These are phyloP conservation scores for Gracilariopsis chorda DNA, from an alignment of 23 red algal genomes.

Conservation along the genomic window DNA sequence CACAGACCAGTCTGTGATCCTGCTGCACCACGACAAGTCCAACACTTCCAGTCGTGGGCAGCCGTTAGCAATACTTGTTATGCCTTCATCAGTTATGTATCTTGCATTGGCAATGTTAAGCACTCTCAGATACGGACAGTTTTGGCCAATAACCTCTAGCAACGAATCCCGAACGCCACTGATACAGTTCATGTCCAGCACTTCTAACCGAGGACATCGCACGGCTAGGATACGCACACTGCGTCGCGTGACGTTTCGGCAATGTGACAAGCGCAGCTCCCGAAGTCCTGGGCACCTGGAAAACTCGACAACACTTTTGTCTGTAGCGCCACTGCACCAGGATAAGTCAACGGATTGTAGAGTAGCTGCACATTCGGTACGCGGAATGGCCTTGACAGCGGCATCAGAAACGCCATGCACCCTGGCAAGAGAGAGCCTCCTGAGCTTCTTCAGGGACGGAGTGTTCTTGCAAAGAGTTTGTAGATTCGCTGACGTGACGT, in stretches of 20 bases:
- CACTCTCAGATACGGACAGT: conserved; percentile 51
- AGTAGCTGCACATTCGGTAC: conserved; percentile 59
- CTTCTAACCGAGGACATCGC: conserved; percentile 62
- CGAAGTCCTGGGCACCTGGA: conserved; percentile 62
- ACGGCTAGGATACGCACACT: conserved; percentile 64
- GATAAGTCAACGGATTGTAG: conserved; percentile 60
- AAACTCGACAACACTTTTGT: conserved; percentile 73
- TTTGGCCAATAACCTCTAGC: conserved; percentile 53
- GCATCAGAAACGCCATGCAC: conserved; percentile 40
- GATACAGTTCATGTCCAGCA: conserved; percentile 72
- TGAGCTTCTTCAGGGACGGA: not conserved
- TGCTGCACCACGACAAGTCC: conserved; percentile 63
- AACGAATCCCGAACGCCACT: conserved; percentile 61
- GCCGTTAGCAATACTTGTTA: conserved; percentile 39
- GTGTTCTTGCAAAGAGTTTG: conserved; percentile 31
- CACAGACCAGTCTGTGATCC: conserved; percentile 49
- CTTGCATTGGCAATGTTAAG: conserved; percentile 62
- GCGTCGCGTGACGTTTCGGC: conserved; percentile 49
- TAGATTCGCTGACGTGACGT: conserved; percentile 58
- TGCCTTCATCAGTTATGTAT: conserved; percentile 52
- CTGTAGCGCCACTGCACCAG: conserved; percentile 64
- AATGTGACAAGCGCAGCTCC: conserved; percentile 53
- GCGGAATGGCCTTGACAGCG: conserved; percentile 30
- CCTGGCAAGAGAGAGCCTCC: conserved; percentile 51
- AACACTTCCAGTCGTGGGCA: conserved; percentile 52